These are phyloP conservation scores for Peziza echinospora DNA, from an alignment of 495 filamentous ascomycete species.

Conservation along the genomic window DNA sequence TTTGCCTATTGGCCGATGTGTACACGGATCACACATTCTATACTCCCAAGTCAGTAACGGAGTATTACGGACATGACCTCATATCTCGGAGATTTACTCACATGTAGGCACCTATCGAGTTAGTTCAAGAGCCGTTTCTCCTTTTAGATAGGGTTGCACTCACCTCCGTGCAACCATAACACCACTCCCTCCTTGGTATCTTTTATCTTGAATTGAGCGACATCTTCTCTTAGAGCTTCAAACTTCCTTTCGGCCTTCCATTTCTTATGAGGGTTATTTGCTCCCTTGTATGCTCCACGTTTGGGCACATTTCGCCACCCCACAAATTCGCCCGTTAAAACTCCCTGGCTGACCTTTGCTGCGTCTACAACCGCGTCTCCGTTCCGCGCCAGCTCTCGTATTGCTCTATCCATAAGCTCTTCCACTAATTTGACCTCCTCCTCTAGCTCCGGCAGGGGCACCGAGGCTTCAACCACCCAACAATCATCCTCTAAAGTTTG, in stretches of 20 bases:
- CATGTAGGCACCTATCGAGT: slow-evolving; percentile 21
- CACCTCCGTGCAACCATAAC: slow-evolving; percentile 78
- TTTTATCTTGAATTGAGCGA: slow-evolving; percentile 8
- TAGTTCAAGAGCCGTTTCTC: background rate
- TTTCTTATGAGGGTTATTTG: slow-evolving; percentile 33
- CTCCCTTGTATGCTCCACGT: slow-evolving; percentile 13
- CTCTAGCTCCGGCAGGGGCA: slow-evolving; percentile 27
- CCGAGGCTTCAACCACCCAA: slow-evolving; percentile 50
- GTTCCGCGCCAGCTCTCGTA: slow-evolving; percentile 24
- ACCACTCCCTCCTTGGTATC: slow-evolving; percentile 39
- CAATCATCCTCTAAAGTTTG: slow-evolving; percentile 53
- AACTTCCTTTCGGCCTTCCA: slow-evolving; percentile 49
- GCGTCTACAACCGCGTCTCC: slow-evolving; percentile 32
- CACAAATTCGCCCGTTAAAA: slow-evolving; percentile 59
- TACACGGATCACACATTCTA: slow-evolving; percentile 52
- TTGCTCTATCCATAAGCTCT: slow-evolving; percentile 35
- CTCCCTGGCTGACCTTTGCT: slow-evolving; percentile 26
- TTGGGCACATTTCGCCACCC: slow-evolving; percentile 41
- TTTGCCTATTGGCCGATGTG: slow-evolving; percentile 30
- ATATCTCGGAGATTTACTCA: slow-evolving; percentile 18
- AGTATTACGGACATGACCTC: too few species aligned
- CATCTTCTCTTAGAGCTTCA: slow-evolving; percentile 46
- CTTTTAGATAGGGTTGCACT: slow-evolving; percentile 22
- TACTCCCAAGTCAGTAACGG: background rate
- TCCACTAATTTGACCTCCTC: slow-evolving; percentile 29